Evolutionary conservation across 2,329 filamentous ascomycete genomes (phyloP), one percentile per base, ranked within the genome.

Genomic region (Arthrinium puccinioides): DNA sequence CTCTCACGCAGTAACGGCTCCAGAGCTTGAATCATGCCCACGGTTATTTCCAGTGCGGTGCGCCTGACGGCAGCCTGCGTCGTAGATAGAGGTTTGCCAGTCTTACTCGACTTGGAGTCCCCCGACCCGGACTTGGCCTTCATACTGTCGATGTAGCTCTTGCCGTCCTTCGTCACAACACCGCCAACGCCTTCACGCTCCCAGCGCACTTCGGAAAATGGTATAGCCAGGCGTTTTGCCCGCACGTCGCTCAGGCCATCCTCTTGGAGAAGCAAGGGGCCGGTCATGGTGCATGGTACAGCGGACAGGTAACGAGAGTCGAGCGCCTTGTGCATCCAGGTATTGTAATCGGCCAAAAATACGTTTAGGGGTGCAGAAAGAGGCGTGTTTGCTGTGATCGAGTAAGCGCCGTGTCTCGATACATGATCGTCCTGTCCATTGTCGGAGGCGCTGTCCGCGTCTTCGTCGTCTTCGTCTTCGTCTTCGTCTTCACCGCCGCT

Each of bases 161-260:
- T 77, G 44, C 70, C 70, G 35, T 76, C 71, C 48, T 75, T 75
- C 31, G 74, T 82, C 40, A 75, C 72, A 43, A 72, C 71, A 54
- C 72, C 79, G 49, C 71, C 79, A 43, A 76, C 76, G 36, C 78
- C 78, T 53, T 92, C 86, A 36, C 80, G 77, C 67, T 95, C 88
- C 88, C 88, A 95, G 33, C 85, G 79, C 30, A 92, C 72, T 55
- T 94, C 85, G 31, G 84, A 83, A 0, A 95, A 69, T 2, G 88
- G 89, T 19, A 96, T 82, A n/a, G 87, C 90, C 36, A 96, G 69
- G 23, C 90, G 79, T 28, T 84, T 81, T 40, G 76, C 84, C 36
- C 78, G 79, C 21, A 88, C 69, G 26, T 84, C 81, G 34, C 70
- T 70, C 8, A 96, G 67, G 1, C 64, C 64, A 31, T 89, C 85